phyloP scores from a whole-genome alignment of 2,329 filamentous ascomycete species.

The Hypoxylon sp. region DNA sequence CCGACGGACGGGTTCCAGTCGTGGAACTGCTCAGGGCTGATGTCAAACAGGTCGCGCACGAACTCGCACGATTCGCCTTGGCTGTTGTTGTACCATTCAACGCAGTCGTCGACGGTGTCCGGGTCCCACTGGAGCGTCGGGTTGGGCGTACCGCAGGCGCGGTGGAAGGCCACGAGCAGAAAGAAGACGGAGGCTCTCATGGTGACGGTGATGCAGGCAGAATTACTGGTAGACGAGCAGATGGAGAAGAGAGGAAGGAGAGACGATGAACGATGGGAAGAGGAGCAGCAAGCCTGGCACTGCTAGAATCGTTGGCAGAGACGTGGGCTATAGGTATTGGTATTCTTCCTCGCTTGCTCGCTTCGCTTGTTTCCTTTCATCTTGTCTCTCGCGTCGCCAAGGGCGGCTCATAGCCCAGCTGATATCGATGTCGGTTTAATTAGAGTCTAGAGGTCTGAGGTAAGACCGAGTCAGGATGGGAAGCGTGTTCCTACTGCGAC shows the following conservation, averaged over 20 bases:
- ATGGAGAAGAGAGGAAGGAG: background rate
- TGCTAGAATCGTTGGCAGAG: slow-evolving; percentile 2
- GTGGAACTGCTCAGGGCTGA: background rate
- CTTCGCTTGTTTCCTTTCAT: background rate
- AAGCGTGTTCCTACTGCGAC: background rate
- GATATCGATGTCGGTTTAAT: no score
- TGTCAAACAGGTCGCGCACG: background rate
- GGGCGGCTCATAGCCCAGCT: slow-evolving; percentile 2
- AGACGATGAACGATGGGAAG: background rate
- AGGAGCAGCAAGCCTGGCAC: background rate
- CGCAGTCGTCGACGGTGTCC: background rate
- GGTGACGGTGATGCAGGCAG: background rate
- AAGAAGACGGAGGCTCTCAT: background rate
- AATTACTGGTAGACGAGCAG: slow-evolving; percentile 2
- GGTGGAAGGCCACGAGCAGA: background rate
- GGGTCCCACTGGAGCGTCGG: background rate
- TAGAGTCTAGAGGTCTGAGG: background rate
- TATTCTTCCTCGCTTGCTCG: background rate
- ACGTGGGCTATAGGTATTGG: slow-evolving; percentile 5
- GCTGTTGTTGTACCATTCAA: background rate
- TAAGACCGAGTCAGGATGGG: background rate
- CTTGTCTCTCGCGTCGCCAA: slow-evolving; percentile 5
- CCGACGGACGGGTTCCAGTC: background rate
- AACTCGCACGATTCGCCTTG: background rate
- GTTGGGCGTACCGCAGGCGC: background rate